Percentiles rank a stretch among this genome's conserved stretches.
phyloP scores from a whole-genome alignment of 345 rosid species.

The Geranium rotundifolium region DNA sequence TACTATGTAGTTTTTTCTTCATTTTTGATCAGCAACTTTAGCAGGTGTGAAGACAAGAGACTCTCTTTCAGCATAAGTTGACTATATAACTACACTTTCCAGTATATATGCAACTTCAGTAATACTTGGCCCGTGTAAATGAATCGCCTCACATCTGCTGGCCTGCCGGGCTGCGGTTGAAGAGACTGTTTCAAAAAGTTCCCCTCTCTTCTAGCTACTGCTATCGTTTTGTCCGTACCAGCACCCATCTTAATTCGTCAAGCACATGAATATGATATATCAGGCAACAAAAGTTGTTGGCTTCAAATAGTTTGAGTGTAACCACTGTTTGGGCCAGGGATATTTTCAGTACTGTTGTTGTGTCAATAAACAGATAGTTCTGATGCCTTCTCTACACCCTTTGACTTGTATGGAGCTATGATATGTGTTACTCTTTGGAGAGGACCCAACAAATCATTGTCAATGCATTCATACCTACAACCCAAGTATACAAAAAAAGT shows the following conservation, averaged over 20 bases:
- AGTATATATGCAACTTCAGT: too few species aligned
- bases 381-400: conserved; percentile 20
- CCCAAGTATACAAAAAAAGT: neutral
- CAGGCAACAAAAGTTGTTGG: neutral
- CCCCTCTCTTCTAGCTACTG: too few species aligned
- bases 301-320: neutral
- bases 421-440: conserved; percentile 12
- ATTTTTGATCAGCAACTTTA: too few species aligned
- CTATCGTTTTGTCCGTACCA: neutral
- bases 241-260: neutral
- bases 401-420: conserved; percentile 31
- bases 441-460: conserved; percentile 32
- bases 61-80: too few species aligned
- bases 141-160: too few species aligned
- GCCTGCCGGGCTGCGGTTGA: too few species aligned
- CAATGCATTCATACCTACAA: conserved; percentile 32
- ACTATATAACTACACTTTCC: too few species aligned
- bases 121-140: too few species aligned
- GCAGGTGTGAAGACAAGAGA: too few species aligned
- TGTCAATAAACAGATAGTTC: conserved; percentile 4
- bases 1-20: neutral
- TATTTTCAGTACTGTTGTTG: neutral
- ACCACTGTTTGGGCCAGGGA: neutral
- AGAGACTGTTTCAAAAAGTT: too few species aligned
- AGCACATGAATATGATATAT: neutral